Percentiles rank a stretch among this genome's conserved stretches.
Conservation (phyloP, 2,329 filamentous ascomycete species). For the Claviceps purpurea region DNA sequence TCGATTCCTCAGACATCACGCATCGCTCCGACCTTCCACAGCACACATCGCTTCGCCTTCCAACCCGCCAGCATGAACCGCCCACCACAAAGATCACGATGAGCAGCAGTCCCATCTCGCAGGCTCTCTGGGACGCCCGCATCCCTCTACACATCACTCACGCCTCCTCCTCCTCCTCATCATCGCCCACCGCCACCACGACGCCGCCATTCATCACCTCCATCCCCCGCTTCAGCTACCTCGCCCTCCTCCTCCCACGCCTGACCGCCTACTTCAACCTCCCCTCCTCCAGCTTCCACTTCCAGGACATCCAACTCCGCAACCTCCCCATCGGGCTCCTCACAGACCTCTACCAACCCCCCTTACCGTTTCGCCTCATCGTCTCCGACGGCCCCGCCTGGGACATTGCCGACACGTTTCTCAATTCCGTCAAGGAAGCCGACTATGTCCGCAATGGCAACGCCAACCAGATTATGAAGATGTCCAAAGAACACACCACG, state of each 20-base stretch:
- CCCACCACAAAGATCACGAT: background rate
- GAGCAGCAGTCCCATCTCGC: constrained; percentile 19
- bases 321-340: constrained; percentile 41
- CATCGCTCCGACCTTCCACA: background rate
- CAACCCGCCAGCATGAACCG: constrained; percentile 2
- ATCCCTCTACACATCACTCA: constrained; percentile 44
- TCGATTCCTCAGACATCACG: background rate
- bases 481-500: constrained; percentile 73
- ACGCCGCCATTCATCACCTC: constrained; percentile 37
- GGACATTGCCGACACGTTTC: constrained; percentile 49
- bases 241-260: constrained; percentile 42
- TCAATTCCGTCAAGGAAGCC: constrained; percentile 57
- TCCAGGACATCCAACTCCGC: constrained; percentile 38
- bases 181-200: constrained; percentile 7
- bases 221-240: constrained; percentile 46
- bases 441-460: constrained; percentile 82
- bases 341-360: constrained; percentile 42
- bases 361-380: constrained; percentile 40
- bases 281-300: constrained; percentile 45
- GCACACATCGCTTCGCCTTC: too few species aligned
- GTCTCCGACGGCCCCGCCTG: constrained; percentile 41
- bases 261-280: constrained; percentile 38
- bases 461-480: constrained; percentile 77
- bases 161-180: constrained; percentile 29
- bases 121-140: constrained; percentile 40